A percentile compares a stretch with the other conserved stretches of the same genome.
Evolutionary conservation across 352 stramenopile species (phyloP).

Genomic region (Pythium aquatile): DNA sequence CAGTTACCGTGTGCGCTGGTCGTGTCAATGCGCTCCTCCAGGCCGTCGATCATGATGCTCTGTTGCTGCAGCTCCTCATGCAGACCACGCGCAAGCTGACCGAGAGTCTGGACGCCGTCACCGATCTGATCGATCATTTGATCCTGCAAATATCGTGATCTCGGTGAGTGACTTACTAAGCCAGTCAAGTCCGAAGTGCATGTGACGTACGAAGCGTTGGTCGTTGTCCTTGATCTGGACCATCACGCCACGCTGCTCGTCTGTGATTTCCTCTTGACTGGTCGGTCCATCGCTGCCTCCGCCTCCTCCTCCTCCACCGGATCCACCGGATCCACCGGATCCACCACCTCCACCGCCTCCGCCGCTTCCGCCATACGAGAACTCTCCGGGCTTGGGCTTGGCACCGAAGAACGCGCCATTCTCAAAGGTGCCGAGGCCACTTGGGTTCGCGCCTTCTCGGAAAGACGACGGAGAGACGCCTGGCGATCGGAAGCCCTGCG

Average conservation of each 20-base stretch:
- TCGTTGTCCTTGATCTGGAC: conserved; percentile 82
- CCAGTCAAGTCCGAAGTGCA: not conserved
- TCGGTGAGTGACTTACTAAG: not conserved
- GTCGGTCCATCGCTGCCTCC: conserved; percentile 31
- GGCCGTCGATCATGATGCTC: conserved; percentile 84
- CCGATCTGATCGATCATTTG: conserved; percentile 87
- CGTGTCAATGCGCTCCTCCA: conserved; percentile 78
- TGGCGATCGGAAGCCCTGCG: conserved; percentile 54
- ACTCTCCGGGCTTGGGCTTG: conserved; percentile 28
- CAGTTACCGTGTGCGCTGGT: conserved; percentile 66
- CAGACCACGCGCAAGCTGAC: conserved; percentile 67
- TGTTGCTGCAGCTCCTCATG: conserved; percentile 87
- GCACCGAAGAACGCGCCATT: conserved; percentile 58
- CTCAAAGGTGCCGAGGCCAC: conserved; percentile 55
- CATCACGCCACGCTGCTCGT: conserved; percentile 64
- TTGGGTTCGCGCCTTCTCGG: conserved; percentile 38
- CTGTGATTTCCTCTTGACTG: conserved; percentile 52
- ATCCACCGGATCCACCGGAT: conserved; percentile 21
- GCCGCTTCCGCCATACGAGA: conserved; percentile 22
- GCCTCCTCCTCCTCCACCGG: conserved; percentile 28
- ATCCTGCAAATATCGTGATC: conserved; percentile 41
- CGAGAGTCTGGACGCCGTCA: conserved; percentile 73
- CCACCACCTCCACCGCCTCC: conserved; percentile 27
- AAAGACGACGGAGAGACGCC: conserved; percentile 42
- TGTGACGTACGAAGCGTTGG: conserved; percentile 68